Evolutionary conservation across 768 basidiomycete species (phyloP).

Genomic region (Dentipellis fragilis): DNA sequence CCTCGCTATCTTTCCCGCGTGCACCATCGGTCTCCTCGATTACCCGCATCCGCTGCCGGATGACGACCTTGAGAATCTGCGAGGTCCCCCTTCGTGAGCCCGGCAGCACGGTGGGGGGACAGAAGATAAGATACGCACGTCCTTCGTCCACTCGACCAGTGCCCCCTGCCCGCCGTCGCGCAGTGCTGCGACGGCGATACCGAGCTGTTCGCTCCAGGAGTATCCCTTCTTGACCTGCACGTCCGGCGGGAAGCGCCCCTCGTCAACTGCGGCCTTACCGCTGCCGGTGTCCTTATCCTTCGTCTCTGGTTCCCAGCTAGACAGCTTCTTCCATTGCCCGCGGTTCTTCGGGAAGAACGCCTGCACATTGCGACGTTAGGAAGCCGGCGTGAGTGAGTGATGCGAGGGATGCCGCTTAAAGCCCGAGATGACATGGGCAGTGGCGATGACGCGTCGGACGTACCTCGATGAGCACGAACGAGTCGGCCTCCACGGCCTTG

Average conservation of each 20-base stretch:
- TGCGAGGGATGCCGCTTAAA: slow-evolving; percentile 15
- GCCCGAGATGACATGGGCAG: slow-evolving; percentile 1
- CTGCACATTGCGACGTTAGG: slow-evolving; percentile 25
- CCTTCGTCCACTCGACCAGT: slow-evolving; percentile 71
- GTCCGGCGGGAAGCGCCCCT: slow-evolving; percentile 47
- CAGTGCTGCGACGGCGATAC: slow-evolving; percentile 70
- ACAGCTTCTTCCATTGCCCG: slow-evolving; percentile 77
- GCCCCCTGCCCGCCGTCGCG: slow-evolving; percentile 52
- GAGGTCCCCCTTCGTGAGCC: slow-evolving; percentile 2
- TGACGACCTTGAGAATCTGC: slow-evolving; percentile 55
- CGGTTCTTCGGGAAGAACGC: slow-evolving; percentile 87
- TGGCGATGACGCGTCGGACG: slow-evolving; percentile 19
- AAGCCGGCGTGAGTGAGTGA: not conserved
- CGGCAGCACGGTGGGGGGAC: not conserved
- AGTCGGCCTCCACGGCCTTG: slow-evolving; percentile 76
- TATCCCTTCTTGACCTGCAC: slow-evolving; percentile 81
- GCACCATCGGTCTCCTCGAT: slow-evolving; percentile 51
- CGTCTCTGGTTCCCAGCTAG: slow-evolving; percentile 57
- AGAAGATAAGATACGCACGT: slow-evolving; percentile 39
- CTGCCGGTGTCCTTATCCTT: slow-evolving; percentile 22
- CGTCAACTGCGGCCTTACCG: slow-evolving; percentile 25
- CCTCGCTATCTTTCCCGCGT: slow-evolving; percentile 20
- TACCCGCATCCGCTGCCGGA: slow-evolving; percentile 46
- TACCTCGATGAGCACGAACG: slow-evolving; percentile 86
- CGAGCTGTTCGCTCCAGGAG: slow-evolving; percentile 83